Evolutionary conservation across 2,329 filamentous ascomycete genomes (phyloP).

Genomic region (Pseudogymnoascus verrucosus): DNA sequence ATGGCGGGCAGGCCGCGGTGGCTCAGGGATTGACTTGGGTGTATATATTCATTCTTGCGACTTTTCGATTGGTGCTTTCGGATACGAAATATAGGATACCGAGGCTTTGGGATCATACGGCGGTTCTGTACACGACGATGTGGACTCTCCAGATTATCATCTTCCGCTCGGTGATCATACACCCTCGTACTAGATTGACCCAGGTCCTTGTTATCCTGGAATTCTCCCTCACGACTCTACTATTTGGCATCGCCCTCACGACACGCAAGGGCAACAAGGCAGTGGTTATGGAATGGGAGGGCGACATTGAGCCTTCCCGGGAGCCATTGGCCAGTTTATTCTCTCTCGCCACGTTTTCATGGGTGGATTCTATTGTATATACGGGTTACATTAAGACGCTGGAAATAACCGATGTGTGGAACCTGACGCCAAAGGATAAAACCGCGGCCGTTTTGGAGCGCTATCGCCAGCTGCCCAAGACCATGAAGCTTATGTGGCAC

Average conservation of each 20-base stretch:
- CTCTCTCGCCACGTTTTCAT: slow-evolving; percentile 79
- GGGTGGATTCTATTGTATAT: slow-evolving; percentile 86
- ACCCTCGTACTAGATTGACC: slow-evolving; percentile 56
- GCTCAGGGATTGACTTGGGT: slow-evolving; percentile 67
- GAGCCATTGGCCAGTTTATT: slow-evolving; percentile 85
- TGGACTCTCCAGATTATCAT: slow-evolving; percentile 71
- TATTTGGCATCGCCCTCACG: slow-evolving; percentile 68
- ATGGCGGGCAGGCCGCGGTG: slow-evolving; percentile 52
- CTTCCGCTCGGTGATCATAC: slow-evolving; percentile 79
- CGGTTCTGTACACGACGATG: slow-evolving; percentile 69
- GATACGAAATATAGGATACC: slow-evolving; percentile 60
- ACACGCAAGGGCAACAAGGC: slow-evolving; percentile 89
- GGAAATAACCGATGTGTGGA: slow-evolving; percentile 85
- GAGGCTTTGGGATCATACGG: slow-evolving; percentile 87
- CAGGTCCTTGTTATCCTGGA: slow-evolving; percentile 62
- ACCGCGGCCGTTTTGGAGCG: slow-evolving; percentile 70
- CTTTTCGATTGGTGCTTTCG: slow-evolving; percentile 61
- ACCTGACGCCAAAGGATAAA: slow-evolving; percentile 80
- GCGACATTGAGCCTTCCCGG: slow-evolving; percentile 74
- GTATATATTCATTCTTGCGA: slow-evolving; percentile 69
- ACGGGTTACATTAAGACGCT: slow-evolving; percentile 79
- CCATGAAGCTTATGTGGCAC: slow-evolving; percentile 68
- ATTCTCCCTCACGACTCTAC: slow-evolving; percentile 65
- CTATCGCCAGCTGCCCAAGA: slow-evolving; percentile 81
- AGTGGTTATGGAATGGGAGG: slow-evolving; percentile 82